Conservation (phyloP, 2,329 filamentous ascomycete species). For the Fusarium neocosmosporiellum region DNA sequence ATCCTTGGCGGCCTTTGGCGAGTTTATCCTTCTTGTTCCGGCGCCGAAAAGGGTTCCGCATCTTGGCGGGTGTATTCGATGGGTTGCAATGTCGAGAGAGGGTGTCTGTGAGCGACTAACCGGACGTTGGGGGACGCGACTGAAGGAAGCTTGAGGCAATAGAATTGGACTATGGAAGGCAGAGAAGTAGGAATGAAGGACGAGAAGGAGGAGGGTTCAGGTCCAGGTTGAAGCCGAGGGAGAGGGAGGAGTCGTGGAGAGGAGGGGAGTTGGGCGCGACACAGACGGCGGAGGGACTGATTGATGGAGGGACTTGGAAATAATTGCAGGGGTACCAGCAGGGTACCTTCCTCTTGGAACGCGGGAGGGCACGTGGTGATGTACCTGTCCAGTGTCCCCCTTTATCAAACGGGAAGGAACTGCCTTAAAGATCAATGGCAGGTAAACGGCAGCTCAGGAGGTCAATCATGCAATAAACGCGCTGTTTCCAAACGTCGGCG, state of each 20-base stretch:
- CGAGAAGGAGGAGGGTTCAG: conserved; percentile 3
- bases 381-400: conserved; percentile 15
- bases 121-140: not conserved
- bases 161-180: conserved; percentile 4
- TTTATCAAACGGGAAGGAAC: conserved; percentile 3
- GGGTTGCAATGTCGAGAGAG: conserved; percentile 2
- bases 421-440: no score
- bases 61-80: conserved; percentile 37
- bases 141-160: conserved; percentile 1
- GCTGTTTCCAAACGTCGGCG: conserved; percentile 20
- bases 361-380: conserved; percentile 30
- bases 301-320: conserved; percentile 30
- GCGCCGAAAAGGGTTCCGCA: conserved; percentile 52
- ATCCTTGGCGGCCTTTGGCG: conserved; percentile 36
- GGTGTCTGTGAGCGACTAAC: conserved; percentile 4
- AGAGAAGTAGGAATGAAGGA: conserved; percentile 4
- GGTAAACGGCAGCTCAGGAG: not conserved
- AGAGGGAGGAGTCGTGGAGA: conserved; percentile 19
- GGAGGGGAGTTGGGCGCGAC: conserved; percentile 23
- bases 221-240: conserved; percentile 11
- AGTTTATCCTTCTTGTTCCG: conserved; percentile 52
- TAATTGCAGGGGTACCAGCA: conserved; percentile 33
- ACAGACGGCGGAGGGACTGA: not conserved
- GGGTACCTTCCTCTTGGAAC: conserved; percentile 33
- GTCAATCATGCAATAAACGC: conserved; percentile 26